These are phyloP conservation scores for Holtermanniella nyarrowii DNA, from an alignment of 768 basidiomycete genomes.

Conservation along the genomic window DNA sequence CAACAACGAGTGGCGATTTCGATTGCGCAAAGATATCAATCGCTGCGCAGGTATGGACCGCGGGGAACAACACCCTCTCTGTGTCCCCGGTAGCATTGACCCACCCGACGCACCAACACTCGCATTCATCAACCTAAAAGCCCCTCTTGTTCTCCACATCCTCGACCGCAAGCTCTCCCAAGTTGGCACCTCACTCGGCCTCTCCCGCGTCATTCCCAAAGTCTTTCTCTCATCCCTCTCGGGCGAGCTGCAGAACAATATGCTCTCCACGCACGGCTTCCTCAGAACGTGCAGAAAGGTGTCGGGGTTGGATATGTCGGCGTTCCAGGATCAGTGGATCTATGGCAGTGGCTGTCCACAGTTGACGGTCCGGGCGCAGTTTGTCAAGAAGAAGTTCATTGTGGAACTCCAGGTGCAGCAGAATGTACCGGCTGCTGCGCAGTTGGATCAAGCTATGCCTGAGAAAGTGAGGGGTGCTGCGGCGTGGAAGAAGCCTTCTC, in stretches of 20 bases:
- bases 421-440: conserved; percentile 63
- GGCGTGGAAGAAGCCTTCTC: conserved; percentile 50
- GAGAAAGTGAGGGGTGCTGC: conserved; percentile 14
- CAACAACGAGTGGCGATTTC: conserved; percentile 92
- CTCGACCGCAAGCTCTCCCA: conserved; percentile 88
- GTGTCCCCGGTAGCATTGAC: conserved; percentile 72
- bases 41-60: conserved; percentile 78
- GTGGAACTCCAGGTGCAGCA: conserved; percentile 93
- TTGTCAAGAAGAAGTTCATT: conserved; percentile 96
- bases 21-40: conserved; percentile 92
- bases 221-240: conserved; percentile 87
- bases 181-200: conserved; percentile 84
- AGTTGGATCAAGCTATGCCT: conserved; percentile 52
- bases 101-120: conserved; percentile 70
- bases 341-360: conserved; percentile 92
- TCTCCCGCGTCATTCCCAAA: conserved; percentile 89
- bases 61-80: conserved; percentile 83
- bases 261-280: conserved; percentile 80
- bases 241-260: conserved; percentile 71
- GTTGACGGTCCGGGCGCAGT: conserved; percentile 78
- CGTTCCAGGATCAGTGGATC: conserved; percentile 98
- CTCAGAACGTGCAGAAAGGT: conserved; percentile 85
- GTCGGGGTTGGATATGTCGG: conserved; percentile 60
- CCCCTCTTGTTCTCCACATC: conserved; percentile 91
- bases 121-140: conserved; percentile 87